Evolutionary conservation across 106 monocot species (phyloP).

Genomic region (Dioscorea alata): DNA sequence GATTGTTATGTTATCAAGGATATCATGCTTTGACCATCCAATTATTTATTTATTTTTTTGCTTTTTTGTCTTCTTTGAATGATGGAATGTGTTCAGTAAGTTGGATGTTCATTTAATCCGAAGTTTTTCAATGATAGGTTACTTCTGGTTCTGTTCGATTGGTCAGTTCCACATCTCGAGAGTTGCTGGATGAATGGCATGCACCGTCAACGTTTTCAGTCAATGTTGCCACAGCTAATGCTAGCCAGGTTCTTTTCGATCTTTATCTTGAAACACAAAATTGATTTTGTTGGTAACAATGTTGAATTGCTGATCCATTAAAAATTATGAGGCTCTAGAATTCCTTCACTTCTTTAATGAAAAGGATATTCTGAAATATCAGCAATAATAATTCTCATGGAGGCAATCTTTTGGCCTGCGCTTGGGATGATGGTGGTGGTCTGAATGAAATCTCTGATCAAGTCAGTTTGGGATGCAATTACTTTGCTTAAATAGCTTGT

Average conservation of each 20-base stretch:
- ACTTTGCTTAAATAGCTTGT: no score
- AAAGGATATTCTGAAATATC: no score
- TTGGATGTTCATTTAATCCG: neutral
- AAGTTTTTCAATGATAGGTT: conserved; percentile 39
- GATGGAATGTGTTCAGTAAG: neutral
- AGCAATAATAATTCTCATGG: no score
- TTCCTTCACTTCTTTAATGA: no score
- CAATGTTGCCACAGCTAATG: conserved; percentile 98
- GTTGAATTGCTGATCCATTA: no score
- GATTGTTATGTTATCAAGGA: neutral
- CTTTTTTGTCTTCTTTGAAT: neutral
- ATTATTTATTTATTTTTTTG: neutral
- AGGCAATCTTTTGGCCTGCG: no score
- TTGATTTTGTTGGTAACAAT: no score
- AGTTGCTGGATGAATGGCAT: conserved; percentile 86
- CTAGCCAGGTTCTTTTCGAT: conserved; percentile 54
- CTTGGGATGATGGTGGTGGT: no score
- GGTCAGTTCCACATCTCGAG: conserved; percentile 71
- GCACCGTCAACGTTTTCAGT: conserved; percentile 85
- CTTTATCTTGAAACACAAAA: neutral
- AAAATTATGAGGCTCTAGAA: no score
- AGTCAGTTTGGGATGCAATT: no score
- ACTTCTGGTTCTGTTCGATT: conserved; percentile 78
- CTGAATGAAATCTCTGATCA: no score
- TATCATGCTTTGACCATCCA: neutral